Evolutionary conservation across 331 rosid genomes (phyloP), one percentile per base, ranked within the genome.

Genomic region (Rosa hybrid): DNA sequence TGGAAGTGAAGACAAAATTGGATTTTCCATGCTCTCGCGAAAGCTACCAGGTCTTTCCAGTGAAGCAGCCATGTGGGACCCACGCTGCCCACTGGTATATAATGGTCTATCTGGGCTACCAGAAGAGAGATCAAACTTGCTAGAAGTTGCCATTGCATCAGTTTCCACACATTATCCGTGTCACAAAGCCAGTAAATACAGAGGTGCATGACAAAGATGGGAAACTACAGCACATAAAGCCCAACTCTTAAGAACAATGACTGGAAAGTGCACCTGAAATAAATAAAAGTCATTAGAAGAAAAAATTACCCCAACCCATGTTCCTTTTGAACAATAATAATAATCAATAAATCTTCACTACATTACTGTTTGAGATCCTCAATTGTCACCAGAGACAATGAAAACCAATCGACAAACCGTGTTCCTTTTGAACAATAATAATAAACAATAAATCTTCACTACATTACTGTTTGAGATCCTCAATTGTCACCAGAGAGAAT

Each of bases 101-200:
- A 87, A 78, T 77, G 93, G 93, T 88, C 97, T 91, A 77, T 94
- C 98, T 8, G 97, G 93, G 91, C 97, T 92, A 88, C 85, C 80
- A 81, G 97, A 90, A 50, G 98, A 87, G 82, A 89, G 86, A 80
- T 90, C 97, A 86, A 91, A 91, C 89, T 94, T 94, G 91, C 94
- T 86, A 84, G 97, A 85, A 75, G 93, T 88, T 80, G 97, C 91
- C 98, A 94, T 92, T 86, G 88, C 86, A 87, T 90, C 87, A 90
- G 83, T 89, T 81, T 80, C 87, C 83, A 77, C 81, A 83, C 90
- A 82, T 85, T 75, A 81, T 77, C 83, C 83, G 83, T 82, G 74
- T 74, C 77, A 87, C 77, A 84, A 83, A 78, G 89, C 87, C 85
- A 77, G 78, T 86, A 82, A 81, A 86, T 77, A 87, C 80, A 80